These are phyloP conservation scores for Xanthoceras sorbifolium DNA, from an alignment of 345 rosid genomes.

Conservation along the genomic window DNA sequence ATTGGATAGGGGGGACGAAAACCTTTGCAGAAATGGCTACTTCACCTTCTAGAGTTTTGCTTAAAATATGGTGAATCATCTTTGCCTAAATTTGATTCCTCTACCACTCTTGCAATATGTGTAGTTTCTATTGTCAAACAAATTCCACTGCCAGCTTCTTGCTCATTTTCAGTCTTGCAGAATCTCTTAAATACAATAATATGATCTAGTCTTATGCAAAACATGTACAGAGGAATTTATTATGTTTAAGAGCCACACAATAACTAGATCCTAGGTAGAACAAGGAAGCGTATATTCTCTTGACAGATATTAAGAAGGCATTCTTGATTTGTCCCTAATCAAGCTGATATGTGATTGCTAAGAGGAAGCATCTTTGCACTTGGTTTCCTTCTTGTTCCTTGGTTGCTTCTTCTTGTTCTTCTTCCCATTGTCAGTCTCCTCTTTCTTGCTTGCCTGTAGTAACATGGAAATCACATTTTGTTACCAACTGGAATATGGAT, in stretches of 20 bases:
- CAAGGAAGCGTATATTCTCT: background rate
- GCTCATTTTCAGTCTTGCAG: background rate
- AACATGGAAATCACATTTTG: background rate
- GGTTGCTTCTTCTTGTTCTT: conserved; percentile 33
- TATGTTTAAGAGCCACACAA: background rate
- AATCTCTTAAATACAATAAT: background rate
- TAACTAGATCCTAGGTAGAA: background rate
- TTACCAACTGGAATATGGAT: background rate
- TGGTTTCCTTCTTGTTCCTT: conserved; percentile 32
- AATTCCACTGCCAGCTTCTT: background rate
- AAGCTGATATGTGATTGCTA: background rate
- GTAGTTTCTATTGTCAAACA: background rate
- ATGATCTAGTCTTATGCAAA: background rate
- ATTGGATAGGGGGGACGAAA: too few species aligned
- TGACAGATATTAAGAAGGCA: background rate
- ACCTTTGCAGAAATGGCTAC: background rate
- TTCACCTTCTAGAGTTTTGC: background rate
- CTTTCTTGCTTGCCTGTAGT: conserved; percentile 45
- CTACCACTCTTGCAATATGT: background rate
- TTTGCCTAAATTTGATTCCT: background rate
- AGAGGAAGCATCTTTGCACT: conserved; percentile 27
- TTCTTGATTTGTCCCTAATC: background rate
- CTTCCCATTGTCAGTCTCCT: conserved; percentile 35
- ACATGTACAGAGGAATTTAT: background rate
- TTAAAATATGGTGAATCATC: background rate